Percentiles rank a stretch among this genome's conserved stretches.
These are phyloP conservation scores for Physocladia obscura DNA, from an alignment of 192 early-diverging fungal species.

Conservation along the genomic window DNA sequence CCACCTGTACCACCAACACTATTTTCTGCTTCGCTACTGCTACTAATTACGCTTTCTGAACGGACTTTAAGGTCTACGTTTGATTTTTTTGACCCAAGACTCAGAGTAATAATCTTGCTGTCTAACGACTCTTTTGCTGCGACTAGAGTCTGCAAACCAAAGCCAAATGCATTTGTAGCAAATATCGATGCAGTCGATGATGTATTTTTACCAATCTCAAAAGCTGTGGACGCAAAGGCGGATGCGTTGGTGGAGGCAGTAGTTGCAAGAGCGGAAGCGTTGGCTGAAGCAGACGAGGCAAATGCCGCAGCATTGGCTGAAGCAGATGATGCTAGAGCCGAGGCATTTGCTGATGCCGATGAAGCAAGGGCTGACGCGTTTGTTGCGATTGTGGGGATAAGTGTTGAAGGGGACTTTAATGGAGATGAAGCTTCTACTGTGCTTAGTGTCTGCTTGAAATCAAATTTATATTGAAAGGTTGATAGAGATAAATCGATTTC, in stretches of 20 bases:
- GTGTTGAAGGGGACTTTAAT: background rate
- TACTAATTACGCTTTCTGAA: no score
- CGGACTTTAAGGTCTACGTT: background rate
- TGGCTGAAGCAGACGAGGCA: background rate
- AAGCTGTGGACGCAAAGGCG: background rate
- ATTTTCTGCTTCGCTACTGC: no score
- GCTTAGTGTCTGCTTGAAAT: no score
- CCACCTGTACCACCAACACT: background rate
- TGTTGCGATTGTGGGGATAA: background rate
- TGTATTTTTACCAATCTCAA: background rate
- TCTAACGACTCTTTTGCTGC: slow-evolving; percentile 9
- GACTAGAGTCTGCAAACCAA: slow-evolving; percentile 1
- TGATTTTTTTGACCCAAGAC: background rate
- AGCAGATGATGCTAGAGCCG: background rate
- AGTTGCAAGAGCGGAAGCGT: background rate
- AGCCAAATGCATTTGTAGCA: slow-evolving; percentile 9
- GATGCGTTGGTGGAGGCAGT: slow-evolving; percentile 4
- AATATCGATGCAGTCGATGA: background rate
- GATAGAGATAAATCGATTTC: slow-evolving; percentile 7
- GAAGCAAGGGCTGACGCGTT: background rate
- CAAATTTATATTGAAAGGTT: background rate
- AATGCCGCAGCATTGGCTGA: background rate
- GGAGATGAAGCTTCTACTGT: background rate
- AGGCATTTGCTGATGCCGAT: background rate
- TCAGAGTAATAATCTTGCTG: background rate